A percentile compares a stretch with the other conserved stretches of the same genome.
These are phyloP conservation scores for Mortierella sp. DNA, from an alignment of 371 early-diverging fungal genomes.

Conservation along the genomic window DNA sequence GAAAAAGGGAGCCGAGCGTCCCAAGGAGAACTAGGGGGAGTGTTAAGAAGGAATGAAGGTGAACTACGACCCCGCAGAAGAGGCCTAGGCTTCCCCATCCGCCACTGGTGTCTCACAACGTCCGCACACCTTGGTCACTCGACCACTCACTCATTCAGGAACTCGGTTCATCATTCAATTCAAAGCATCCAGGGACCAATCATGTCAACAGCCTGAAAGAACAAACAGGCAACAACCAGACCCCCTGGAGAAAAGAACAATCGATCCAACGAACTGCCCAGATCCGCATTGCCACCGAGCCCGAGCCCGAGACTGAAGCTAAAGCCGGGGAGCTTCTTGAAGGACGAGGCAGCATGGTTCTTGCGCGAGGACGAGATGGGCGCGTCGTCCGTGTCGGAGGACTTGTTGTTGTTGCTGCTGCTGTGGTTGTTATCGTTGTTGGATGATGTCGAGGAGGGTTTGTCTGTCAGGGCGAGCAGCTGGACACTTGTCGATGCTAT, in stretches of 20 bases:
- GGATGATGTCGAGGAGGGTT: neutral
- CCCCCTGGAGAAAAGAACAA: neutral
- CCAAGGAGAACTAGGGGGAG: no score
- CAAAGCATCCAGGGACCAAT: neutral
- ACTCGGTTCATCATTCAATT: no score
- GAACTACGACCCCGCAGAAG: no score
- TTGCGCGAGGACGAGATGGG: neutral
- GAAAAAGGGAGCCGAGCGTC: no score
- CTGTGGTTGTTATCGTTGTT: neutral
- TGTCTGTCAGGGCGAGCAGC: slow-evolving; percentile 24
- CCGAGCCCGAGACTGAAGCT: no score
- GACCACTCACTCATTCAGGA: no score
- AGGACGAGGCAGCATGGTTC: neutral
- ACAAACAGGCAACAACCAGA: neutral
- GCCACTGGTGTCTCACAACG: no score
- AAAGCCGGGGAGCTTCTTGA: no score
- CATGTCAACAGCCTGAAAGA: neutral
- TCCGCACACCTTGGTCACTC: no score
- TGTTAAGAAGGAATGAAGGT: no score
- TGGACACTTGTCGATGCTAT: slow-evolving; percentile 37
- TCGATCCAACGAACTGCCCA: neutral
- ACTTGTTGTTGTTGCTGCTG: neutral
- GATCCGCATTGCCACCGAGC: neutral
- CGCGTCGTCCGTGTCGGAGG: neutral
- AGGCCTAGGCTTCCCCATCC: no score